These are phyloP conservation scores for Geotrichum reessii DNA, from an alignment of 1,139 yeast species.

Conservation along the genomic window DNA sequence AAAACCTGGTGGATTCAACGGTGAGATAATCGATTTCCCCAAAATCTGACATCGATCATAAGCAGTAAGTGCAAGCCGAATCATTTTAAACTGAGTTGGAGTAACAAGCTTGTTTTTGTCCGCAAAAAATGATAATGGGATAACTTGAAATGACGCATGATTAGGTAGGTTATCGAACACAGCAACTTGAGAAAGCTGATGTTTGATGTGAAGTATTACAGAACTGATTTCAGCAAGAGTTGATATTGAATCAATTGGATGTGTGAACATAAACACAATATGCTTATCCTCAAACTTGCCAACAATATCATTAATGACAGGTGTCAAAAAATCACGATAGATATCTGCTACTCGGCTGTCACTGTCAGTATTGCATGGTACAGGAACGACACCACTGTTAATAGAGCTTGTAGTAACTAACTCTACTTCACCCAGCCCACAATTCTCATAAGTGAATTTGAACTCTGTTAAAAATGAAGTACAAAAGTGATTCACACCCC, in stretches of 20 bases:
- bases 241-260: slow-evolving; percentile 17
- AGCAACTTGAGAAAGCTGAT: background rate
- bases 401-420: slow-evolving; percentile 28
- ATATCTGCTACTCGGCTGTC: background rate
- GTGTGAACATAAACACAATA: slow-evolving; percentile 13
- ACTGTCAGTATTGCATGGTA: slow-evolving; percentile 12
- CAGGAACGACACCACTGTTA: slow-evolving; percentile 22
- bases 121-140: slow-evolving; percentile 52
- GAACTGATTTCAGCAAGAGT: slow-evolving; percentile 6
- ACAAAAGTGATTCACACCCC: slow-evolving; percentile 28
- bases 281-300: background rate
- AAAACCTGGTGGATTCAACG: slow-evolving; percentile 1
- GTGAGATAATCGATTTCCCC: slow-evolving; percentile 1
- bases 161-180: background rate
- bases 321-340: background rate
- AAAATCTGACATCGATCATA: slow-evolving; percentile 48
- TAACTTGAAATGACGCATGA: slow-evolving; percentile 34
- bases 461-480: slow-evolving; percentile 27
- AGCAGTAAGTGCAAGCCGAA: slow-evolving; percentile 52
- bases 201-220: slow-evolving; percentile 16
- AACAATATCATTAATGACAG: background rate
- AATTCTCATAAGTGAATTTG: slow-evolving; percentile 35
- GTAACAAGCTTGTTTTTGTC: slow-evolving; percentile 43
- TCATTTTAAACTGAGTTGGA: slow-evolving; percentile 46
- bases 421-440: slow-evolving; percentile 33